Evolutionary conservation across 441 rosid species (phyloP).

Genomic region (Arabidopsis lyrata): DNA sequence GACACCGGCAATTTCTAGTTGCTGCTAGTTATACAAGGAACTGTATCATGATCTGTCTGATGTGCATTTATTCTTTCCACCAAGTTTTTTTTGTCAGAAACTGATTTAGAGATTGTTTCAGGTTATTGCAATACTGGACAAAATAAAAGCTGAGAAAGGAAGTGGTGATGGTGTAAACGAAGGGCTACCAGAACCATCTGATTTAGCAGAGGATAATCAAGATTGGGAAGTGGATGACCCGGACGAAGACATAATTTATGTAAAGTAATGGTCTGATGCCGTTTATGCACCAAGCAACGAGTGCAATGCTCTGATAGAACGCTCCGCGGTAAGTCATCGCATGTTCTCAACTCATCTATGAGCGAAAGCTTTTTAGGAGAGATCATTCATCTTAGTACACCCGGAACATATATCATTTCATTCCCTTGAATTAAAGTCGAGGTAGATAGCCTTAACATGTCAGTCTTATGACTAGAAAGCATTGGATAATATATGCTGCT

Average conservation of each 20-base stretch:
- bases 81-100: conserved; percentile 5
- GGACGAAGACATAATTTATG: conserved; percentile 79
- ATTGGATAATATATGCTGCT: not conserved
- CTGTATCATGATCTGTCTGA: not conserved
- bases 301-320: not conserved
- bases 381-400: conserved; percentile 4
- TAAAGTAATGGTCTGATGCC: conserved; percentile 50
- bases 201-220: conserved; percentile 52
- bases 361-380: not conserved
- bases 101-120: conserved; percentile 45
- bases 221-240: conserved; percentile 77
- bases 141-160: conserved; percentile 70
- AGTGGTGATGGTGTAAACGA: conserved; percentile 41
- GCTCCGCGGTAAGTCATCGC: conserved; percentile 13
- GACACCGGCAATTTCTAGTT: not conserved
- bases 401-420: not conserved
- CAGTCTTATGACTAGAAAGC: not conserved
- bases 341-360: not conserved
- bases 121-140: conserved; percentile 89
- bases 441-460: not conserved
- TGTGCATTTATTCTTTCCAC: not conserved
- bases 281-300: conserved; percentile 10
- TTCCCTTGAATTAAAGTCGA: not conserved
- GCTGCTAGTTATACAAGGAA: not conserved
- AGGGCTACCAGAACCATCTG: conserved; percentile 45